Percentiles rank a stretch among this genome's conserved stretches.
These are phyloP conservation scores for Hymenoscyphus salicellus DNA, from an alignment of 2,329 filamentous ascomycete genomes.

Conservation along the genomic window DNA sequence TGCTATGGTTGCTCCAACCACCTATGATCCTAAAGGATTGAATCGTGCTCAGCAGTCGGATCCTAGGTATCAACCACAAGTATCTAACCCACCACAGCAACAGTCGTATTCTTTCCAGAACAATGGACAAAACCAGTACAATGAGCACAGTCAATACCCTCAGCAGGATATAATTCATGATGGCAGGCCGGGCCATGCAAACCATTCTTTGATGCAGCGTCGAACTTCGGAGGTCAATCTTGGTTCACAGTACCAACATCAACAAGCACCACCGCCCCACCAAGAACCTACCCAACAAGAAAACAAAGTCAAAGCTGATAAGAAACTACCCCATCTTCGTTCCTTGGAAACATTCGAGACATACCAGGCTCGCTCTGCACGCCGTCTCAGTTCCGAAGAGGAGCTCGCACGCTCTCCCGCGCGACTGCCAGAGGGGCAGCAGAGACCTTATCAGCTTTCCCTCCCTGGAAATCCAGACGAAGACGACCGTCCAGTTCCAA, in stretches of 20 bases:
- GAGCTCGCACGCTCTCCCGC: slow-evolving; percentile 34
- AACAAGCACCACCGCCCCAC: not conserved
- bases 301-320: not conserved
- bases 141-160: too few species aligned
- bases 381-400: slow-evolving; percentile 29
- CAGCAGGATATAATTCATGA: not conserved
- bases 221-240: not conserved
- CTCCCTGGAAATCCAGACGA: slow-evolving; percentile 27
- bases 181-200: not conserved
- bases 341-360: slow-evolving; percentile 12
- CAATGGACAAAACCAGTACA: not conserved
- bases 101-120: slow-evolving; percentile 5
- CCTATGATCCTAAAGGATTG: slow-evolving; percentile 30
- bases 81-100: not conserved
- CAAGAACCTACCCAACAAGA: not conserved
- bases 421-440: slow-evolving; percentile 27
- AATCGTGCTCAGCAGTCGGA: slow-evolving; percentile 13
- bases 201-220: slow-evolving; percentile 2
- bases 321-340: slow-evolving; percentile 5
- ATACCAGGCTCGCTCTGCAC: slow-evolving; percentile 7
- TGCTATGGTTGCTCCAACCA: slow-evolving; percentile 23
- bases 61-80: slow-evolving; percentile 9
- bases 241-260: not conserved
- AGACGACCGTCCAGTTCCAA: slow-evolving; percentile 12
- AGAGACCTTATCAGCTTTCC: slow-evolving; percentile 34